phyloP scores from a whole-genome alignment of 2,329 filamentous ascomycete species.

The Exophiala oligosperma region DNA sequence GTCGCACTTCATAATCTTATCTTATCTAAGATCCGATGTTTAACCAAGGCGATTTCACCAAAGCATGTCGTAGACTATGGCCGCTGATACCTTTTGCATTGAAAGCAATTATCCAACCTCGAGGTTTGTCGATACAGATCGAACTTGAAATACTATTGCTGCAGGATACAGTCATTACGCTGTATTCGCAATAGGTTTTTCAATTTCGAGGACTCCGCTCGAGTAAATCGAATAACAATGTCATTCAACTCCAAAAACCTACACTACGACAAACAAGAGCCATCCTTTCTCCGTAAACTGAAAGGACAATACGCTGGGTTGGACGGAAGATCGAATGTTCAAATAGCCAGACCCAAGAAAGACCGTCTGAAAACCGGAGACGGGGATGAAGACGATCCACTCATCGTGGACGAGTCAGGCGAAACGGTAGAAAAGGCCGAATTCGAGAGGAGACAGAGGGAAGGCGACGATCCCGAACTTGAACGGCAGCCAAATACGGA shows the following conservation, averaged over 20 bases:
- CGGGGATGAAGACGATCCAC: constrained; percentile 30
- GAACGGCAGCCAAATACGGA: not conserved
- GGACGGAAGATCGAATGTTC: constrained; percentile 28
- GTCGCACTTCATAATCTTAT: not conserved
- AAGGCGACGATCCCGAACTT: not conserved
- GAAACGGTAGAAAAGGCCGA: constrained; percentile 27
- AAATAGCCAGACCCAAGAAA: constrained; percentile 28
- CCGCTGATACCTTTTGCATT: too few species aligned
- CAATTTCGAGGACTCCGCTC: not conserved
- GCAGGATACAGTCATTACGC: too few species aligned
- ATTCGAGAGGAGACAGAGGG: constrained; percentile 21
- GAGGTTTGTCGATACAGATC: too few species aligned
- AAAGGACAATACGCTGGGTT: constrained; percentile 23
- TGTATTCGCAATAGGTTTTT: not conserved
- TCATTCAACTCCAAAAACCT: constrained; percentile 27
- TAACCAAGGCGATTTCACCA: not conserved
- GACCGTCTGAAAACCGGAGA: constrained; percentile 28
- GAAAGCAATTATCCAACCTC: too few species aligned
- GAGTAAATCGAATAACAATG: constrained; percentile 3
- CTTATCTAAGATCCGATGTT: not conserved
- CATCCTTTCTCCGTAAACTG: constrained; percentile 28
- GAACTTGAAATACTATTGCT: not conserved
- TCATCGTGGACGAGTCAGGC: constrained; percentile 29
- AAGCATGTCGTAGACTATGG: not conserved
- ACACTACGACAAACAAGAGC: constrained; percentile 28